Evolutionary conservation across 257 asterid genomes (phyloP).

Genomic region (Primulina huaijiensis): DNA sequence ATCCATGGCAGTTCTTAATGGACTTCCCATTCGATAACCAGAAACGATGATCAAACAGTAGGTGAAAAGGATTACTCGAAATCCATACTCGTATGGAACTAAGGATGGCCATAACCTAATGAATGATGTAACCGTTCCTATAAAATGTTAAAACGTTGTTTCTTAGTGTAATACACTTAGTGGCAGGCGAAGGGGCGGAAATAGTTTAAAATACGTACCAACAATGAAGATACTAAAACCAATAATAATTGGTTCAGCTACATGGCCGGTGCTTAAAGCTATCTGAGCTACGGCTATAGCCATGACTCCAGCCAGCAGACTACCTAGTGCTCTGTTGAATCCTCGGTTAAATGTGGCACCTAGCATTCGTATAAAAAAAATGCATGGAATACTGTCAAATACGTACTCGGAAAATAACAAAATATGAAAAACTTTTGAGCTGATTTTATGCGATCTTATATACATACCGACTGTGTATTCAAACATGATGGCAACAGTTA

Average conservation of each 20-base stretch:
- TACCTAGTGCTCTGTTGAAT: conserved; percentile 41
- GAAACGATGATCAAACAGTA: conserved; percentile 69
- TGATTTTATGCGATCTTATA: not conserved
- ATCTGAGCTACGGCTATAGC: conserved; percentile 49
- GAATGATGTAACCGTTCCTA: conserved; percentile 61
- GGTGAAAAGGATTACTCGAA: conserved; percentile 64
- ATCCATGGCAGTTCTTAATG: conserved; percentile 55
- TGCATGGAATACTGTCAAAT: not conserved
- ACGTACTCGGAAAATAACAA: not conserved
- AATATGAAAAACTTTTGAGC: not conserved
- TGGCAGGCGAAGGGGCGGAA: not conserved
- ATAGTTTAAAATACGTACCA: conserved; percentile 30
- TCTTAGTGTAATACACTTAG: not conserved
- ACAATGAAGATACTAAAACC: conserved; percentile 68
- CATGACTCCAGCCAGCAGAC: conserved; percentile 58
- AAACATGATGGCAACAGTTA: conserved; percentile 78
- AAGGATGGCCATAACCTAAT: conserved; percentile 71
- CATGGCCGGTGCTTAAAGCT: conserved; percentile 48
- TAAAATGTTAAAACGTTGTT: conserved; percentile 2
- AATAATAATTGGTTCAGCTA: conserved; percentile 57
- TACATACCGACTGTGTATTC: conserved; percentile 68
- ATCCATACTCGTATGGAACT: conserved; percentile 63
- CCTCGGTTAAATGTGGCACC: not conserved
- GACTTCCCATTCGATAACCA: conserved; percentile 72
- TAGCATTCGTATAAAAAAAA: conserved; percentile 9